Conservation (phyloP, 148 eudicot species). For the Oxyria digyna region DNA sequence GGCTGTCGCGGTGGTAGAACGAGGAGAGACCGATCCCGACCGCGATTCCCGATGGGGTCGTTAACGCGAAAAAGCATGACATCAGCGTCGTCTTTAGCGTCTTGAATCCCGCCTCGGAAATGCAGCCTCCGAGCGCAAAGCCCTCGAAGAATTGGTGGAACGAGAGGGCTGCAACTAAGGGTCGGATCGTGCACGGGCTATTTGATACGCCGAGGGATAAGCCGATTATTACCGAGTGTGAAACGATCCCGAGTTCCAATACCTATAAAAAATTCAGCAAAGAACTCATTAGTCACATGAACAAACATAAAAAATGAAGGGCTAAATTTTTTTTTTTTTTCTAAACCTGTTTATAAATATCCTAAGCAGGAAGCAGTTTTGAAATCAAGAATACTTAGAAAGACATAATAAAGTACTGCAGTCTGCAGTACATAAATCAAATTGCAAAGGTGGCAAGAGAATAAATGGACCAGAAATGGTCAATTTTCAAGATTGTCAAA, state of each 20-base stretch:
- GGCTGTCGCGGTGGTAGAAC: slow-evolving; percentile 61
- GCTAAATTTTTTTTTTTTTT: no score
- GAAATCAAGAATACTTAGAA: no score
- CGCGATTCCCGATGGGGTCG: slow-evolving; percentile 75
- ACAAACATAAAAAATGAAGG: no score
- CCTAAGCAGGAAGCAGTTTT: no score
- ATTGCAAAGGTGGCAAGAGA: neutral
- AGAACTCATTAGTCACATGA: no score
- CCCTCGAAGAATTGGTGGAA: slow-evolving; percentile 48
- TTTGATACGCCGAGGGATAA: slow-evolving; percentile 39
- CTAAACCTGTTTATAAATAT: no score
- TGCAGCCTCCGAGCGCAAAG: slow-evolving; percentile 48
- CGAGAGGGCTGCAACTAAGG: slow-evolving; percentile 32
- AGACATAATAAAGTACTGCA: no score
- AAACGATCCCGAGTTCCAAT: slow-evolving; percentile 36
- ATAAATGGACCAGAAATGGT: neutral
- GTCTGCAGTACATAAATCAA: no score
- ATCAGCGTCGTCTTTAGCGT: slow-evolving; percentile 44
- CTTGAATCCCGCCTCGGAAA: slow-evolving; percentile 69
- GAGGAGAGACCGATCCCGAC: slow-evolving; percentile 53
- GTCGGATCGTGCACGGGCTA: slow-evolving; percentile 37
- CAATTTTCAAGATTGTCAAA: neutral
- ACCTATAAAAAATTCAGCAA: no score
- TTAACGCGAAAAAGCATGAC: slow-evolving; percentile 84
- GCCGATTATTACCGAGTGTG: slow-evolving; percentile 37